Evolutionary conservation across 1,284 basidiomycete genomes (phyloP).

Genomic region (Fomitopsis pinicola): DNA sequence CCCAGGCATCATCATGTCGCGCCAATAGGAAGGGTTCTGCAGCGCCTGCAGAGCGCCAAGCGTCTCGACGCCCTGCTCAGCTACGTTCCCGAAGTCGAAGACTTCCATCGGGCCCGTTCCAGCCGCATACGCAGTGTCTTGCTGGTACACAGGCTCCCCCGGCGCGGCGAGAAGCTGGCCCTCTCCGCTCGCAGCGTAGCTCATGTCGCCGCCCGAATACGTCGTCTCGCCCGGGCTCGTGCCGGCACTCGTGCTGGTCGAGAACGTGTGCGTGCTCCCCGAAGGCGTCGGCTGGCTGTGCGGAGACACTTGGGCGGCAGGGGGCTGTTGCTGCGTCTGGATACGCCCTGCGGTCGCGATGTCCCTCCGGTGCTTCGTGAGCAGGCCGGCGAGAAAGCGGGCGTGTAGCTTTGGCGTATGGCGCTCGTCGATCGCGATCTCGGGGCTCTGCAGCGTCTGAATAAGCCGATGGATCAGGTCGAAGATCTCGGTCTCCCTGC

Average conservation of each 20-base stretch:
- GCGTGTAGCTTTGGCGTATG: constrained; percentile 80
- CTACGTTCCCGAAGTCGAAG: constrained; percentile 17
- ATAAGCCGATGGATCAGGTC: constrained; percentile 71
- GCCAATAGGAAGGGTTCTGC: constrained; percentile 68
- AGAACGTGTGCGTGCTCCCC: background rate
- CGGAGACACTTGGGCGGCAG: background rate
- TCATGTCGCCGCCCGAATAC: background rate
- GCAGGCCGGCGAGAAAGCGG: constrained; percentile 67
- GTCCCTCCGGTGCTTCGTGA: constrained; percentile 64
- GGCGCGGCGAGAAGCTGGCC: background rate
- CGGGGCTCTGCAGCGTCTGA: constrained; percentile 61
- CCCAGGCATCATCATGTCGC: constrained; percentile 81
- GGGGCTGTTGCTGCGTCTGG: constrained; percentile 40
- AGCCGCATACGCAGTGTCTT: constrained; percentile 18
- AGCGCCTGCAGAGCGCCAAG: constrained; percentile 70
- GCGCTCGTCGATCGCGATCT: constrained; percentile 76
- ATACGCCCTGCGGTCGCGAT: constrained; percentile 46
- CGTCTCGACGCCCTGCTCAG: constrained; percentile 27
- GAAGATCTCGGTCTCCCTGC: constrained; percentile 66
- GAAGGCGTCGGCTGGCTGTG: constrained; percentile 10
- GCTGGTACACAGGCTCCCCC: constrained; percentile 19
- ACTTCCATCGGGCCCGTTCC: constrained; percentile 16
- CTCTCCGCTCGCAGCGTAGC: background rate
- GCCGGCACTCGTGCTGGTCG: background rate
- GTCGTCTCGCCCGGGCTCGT: background rate